phyloP scores from a whole-genome alignment of 345 rosid genomes.

The Leavenworthia alabamica region DNA sequence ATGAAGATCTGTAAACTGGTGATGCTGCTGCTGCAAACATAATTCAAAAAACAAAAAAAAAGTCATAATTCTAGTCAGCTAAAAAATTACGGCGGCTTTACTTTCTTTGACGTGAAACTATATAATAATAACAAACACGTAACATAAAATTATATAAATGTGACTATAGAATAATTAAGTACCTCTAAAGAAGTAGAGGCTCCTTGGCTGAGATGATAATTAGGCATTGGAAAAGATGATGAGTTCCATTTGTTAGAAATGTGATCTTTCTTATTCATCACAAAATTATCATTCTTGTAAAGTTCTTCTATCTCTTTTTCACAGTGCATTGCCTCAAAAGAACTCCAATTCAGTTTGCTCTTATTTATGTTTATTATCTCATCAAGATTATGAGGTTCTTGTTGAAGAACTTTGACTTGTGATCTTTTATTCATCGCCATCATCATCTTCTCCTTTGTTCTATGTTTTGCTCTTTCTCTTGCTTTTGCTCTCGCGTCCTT shows the following conservation, averaged over 20 bases:
- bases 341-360: not conserved
- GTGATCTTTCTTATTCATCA: constrained; percentile 6
- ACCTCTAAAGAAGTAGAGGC: constrained; percentile 24
- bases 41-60: not conserved
- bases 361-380: not conserved
- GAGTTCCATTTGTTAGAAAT: not conserved
- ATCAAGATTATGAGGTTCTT: constrained; percentile 10
- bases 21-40: constrained; percentile 26
- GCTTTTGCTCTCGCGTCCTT: constrained; percentile 55
- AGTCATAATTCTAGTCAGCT: not conserved
- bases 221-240: constrained; percentile 18
- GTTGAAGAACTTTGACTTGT: constrained; percentile 4
- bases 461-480: constrained; percentile 63
- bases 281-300: constrained; percentile 14
- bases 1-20: constrained; percentile 14
- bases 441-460: constrained; percentile 44
- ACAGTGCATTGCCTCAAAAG: constrained; percentile 5
- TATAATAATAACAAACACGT: not conserved
- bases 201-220: constrained; percentile 17
- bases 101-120: not conserved
- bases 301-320: constrained; percentile 1
- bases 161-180: constrained; percentile 4
- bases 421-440: constrained; percentile 1
- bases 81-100: not conserved
- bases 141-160: not conserved